A percentile compares a stretch with the other conserved stretches of the same genome.
phyloP scores from a whole-genome alignment of 345 rosid genomes.

The Arabis alpina region DNA sequence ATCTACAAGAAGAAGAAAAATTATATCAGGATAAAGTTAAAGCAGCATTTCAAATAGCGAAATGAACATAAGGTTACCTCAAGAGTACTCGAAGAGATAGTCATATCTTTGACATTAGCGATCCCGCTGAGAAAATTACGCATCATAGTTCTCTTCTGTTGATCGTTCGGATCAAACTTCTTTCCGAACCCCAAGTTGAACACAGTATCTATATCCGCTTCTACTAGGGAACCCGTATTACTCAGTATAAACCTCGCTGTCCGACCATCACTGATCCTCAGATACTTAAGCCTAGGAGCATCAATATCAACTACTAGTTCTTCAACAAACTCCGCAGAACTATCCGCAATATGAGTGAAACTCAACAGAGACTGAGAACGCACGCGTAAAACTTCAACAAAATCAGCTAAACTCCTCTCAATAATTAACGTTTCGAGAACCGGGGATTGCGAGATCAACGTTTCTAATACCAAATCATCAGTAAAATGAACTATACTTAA shows the following conservation, averaged over 20 bases:
- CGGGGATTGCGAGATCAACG: too few relatives aligned
- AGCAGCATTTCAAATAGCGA: not conserved
- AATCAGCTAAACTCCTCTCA: not conserved
- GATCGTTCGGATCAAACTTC: not conserved
- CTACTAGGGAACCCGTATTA: not conserved
- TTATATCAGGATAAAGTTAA: not conserved
- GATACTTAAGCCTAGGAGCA: conserved; percentile 23
- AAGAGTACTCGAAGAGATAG: not conserved
- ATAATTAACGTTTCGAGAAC: not conserved
- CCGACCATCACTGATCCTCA: not conserved
- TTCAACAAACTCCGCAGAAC: not conserved
- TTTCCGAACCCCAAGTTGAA: not conserved
- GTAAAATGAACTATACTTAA: too few relatives aligned
- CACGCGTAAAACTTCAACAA: not conserved
- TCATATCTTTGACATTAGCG: not conserved
- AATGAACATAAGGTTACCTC: conserved; percentile 7
- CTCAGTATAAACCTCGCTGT: conserved; percentile 4
- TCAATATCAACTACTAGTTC: conserved; percentile 7
- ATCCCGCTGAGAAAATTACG: not conserved
- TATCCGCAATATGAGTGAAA: not conserved
- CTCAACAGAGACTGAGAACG: conserved; percentile 19
- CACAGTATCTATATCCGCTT: not conserved
- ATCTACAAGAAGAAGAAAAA: not conserved
- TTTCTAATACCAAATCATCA: too few relatives aligned
- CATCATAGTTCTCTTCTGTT: conserved; percentile 11